Percentiles rank a stretch among this genome's conserved stretches.
These are phyloP conservation scores for Gnaphalium uliginosum DNA, from an alignment of 129 eudicot species.

Conservation along the genomic window DNA sequence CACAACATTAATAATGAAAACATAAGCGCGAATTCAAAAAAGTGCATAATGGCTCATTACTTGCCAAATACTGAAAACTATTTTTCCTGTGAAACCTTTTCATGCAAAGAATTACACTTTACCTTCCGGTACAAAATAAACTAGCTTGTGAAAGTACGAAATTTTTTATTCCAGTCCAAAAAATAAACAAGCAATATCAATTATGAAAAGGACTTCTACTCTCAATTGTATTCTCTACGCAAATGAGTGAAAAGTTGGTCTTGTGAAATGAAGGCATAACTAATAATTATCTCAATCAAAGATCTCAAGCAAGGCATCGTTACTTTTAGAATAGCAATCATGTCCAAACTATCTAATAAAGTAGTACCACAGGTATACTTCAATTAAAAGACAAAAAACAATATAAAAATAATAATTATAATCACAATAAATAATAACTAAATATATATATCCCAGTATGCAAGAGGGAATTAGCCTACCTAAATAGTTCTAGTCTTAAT, in stretches of 20 bases:
- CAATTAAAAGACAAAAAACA: background rate
- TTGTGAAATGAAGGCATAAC: background rate
- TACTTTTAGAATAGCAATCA: constrained; percentile 5
- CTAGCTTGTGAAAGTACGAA: too few species aligned
- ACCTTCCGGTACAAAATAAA: background rate
- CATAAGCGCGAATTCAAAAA: too few species aligned
- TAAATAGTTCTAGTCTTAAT: background rate
- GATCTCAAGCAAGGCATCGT: background rate
- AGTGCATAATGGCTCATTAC: too few species aligned
- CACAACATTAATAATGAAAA: too few species aligned
- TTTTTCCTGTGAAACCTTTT: background rate
- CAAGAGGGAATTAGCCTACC: background rate
- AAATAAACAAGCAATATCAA: constrained; percentile 1
- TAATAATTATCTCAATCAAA: background rate
- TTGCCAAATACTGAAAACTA: too few species aligned
- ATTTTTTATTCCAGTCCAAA: background rate
- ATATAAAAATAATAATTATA: background rate
- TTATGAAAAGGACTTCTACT: background rate
- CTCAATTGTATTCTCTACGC: background rate
- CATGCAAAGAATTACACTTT: background rate
- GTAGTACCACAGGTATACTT: background rate
- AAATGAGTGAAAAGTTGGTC: background rate
- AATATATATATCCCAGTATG: background rate
- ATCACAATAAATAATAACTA: background rate
- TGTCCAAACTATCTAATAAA: constrained; percentile 14